Evolutionary conservation across 371 early-diverging fungal species (phyloP).

Genomic region (Conidiobolus incongruus): DNA sequence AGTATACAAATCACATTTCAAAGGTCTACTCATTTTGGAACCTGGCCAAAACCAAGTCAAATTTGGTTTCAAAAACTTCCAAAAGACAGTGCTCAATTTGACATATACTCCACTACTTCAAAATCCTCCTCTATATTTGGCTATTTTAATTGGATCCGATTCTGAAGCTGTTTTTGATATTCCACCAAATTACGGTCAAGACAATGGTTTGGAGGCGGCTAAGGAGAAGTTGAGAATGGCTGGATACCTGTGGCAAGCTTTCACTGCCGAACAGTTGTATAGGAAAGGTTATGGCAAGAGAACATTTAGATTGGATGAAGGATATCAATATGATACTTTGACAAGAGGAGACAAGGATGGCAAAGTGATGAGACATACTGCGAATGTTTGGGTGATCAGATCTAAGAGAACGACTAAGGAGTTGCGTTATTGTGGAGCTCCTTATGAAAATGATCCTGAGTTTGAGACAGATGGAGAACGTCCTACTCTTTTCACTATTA

Average conservation of each 20-base stretch:
- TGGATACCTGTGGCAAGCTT: constrained; percentile 52
- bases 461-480: constrained; percentile 11
- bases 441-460: constrained; percentile 25
- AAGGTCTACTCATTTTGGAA: constrained; percentile 29
- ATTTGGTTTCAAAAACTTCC: constrained; percentile 12
- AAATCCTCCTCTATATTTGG: constrained; percentile 28
- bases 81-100: constrained; percentile 10
- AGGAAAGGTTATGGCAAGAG: constrained; percentile 22
- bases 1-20: constrained; percentile 29
- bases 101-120: constrained; percentile 26
- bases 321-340: constrained; percentile 21
- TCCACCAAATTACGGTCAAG: constrained; percentile 14
- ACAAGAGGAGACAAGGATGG: constrained; percentile 7
- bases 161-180: constrained; percentile 29
- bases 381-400: constrained; percentile 26
- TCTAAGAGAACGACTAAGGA: constrained; percentile 20
- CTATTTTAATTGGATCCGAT: constrained; percentile 28
- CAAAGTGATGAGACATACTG: no score
- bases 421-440: constrained; percentile 23
- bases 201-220: constrained; percentile 21
- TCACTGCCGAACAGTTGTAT: constrained; percentile 39
- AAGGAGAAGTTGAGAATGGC: constrained; percentile 26
- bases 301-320: constrained; percentile 40
- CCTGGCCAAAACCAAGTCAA: constrained; percentile 24
- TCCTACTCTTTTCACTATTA: constrained; percentile 17